A percentile compares a stretch with the other conserved stretches of the same genome.
phyloP scores from a whole-genome alignment of 2,329 filamentous ascomycete genomes.

The Pseudopyrenochaeta lycopersici region DNA sequence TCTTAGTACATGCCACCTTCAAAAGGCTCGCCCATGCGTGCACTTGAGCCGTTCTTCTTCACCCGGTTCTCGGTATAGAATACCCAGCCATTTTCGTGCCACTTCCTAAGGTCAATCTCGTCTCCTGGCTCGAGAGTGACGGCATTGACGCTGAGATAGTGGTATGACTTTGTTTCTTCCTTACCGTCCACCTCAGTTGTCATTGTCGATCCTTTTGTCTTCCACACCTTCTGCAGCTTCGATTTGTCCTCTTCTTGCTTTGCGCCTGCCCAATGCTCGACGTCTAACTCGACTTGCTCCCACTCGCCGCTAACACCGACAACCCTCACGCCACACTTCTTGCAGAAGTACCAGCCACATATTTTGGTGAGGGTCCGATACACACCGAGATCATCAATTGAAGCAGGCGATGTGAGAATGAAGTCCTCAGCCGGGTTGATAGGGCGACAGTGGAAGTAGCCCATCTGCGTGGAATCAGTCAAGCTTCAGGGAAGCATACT shows the following conservation, averaged over 20 bases:
- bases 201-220: conserved; percentile 18
- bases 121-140: conserved; percentile 39
- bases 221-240: conserved; percentile 35
- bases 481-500: too few species aligned
- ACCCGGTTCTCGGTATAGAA: conserved; percentile 36
- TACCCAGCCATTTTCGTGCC: conserved; percentile 47
- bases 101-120: conserved; percentile 41
- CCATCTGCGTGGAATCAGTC: conserved; percentile 29
- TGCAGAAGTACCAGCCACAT: conserved; percentile 59
- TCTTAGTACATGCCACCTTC: conserved; percentile 19
- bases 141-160: conserved; percentile 47
- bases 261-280: conserved; percentile 29
- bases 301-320: conserved; percentile 49
- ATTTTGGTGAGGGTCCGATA: conserved; percentile 49
- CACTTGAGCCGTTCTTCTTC: neutral
- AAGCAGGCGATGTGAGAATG: conserved; percentile 54
- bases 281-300: conserved; percentile 30
- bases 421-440: conserved; percentile 54
- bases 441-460: conserved; percentile 57
- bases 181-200: conserved; percentile 20
- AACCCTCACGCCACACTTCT: conserved; percentile 56
- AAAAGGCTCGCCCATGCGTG: conserved; percentile 3
- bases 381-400: conserved; percentile 49
- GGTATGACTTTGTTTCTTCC: conserved; percentile 14
- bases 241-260: conserved; percentile 14